Evolutionary conservation across 129 eudicot genomes (phyloP).

Genomic region (Flaveria trinervia): DNA sequence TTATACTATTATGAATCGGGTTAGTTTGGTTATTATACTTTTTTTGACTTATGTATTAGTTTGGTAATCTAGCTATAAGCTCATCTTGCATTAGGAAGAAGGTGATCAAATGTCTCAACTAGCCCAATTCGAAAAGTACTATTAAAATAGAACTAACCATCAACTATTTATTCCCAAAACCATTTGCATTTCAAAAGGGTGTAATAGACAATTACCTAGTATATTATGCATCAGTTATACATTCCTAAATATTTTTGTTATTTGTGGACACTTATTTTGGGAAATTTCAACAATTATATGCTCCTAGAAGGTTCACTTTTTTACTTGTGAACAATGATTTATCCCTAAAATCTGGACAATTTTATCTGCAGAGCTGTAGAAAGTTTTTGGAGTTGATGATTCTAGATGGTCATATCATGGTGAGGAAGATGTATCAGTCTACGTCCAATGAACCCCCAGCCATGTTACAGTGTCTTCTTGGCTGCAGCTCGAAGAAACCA

Average conservation of each 20-base stretch:
- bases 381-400: slow-evolving; percentile 67
- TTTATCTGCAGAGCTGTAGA: slow-evolving; percentile 65
- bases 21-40: neutral
- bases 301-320: neutral
- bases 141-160: neutral
- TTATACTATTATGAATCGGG: neutral
- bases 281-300: neutral
- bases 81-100: neutral
- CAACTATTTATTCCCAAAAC: neutral
- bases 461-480: slow-evolving; percentile 49
- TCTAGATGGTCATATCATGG: slow-evolving; percentile 55
- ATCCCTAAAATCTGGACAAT: neutral
- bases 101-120: neutral
- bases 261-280: no score
- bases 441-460: slow-evolving; percentile 53
- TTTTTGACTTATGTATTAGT: neutral
- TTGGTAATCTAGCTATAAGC: neutral
- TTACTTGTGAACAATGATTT: neutral
- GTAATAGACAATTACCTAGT: neutral
- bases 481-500: slow-evolving; percentile 43
- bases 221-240: neutral
- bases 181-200: neutral
- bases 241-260: neutral
- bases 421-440: slow-evolving; percentile 64
- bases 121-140: neutral